A percentile compares a stretch with the other conserved stretches of the same genome.
Evolutionary conservation across 2,329 filamentous ascomycete genomes (phyloP).

Genomic region (Sclerotinia trifoliorum): DNA sequence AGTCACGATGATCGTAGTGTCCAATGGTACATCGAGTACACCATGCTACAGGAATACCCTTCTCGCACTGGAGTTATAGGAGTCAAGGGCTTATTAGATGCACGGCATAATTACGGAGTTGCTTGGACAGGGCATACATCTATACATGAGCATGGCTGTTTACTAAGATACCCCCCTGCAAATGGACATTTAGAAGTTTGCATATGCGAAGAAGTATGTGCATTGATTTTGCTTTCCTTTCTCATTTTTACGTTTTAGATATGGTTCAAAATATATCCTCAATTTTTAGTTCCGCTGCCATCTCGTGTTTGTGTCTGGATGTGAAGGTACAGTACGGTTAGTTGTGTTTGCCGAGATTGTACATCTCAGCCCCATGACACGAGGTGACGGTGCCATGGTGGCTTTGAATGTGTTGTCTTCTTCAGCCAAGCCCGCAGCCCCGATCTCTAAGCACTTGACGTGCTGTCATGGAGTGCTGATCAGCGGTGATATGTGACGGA

Average conservation of each 20-base stretch:
- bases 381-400: not conserved
- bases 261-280: not conserved
- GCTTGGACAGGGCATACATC: constrained; percentile 21
- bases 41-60: not conserved
- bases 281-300: not conserved
- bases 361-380: not conserved
- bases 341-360: not conserved
- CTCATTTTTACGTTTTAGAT: constrained; percentile 8
- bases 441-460: not conserved
- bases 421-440: not conserved
- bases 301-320: not conserved
- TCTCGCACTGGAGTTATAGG: constrained; percentile 9
- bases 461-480: not conserved
- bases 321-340: not conserved
- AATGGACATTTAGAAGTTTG: constrained; percentile 20
- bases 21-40: constrained; percentile 1
- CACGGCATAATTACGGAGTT: constrained; percentile 15
- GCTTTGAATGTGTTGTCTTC: constrained; percentile 6
- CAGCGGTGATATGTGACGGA: not conserved
- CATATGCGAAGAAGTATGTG: constrained; percentile 16
- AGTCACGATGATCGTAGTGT: not conserved
- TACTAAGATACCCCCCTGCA: constrained; percentile 20
- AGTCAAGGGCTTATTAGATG: constrained; percentile 21
- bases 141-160: constrained; percentile 22
- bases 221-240: constrained; percentile 8